Percentiles rank a stretch among this genome's conserved stretches.
phyloP scores from a whole-genome alignment of 192 early-diverging fungal genomes.

The Backusella westeae region DNA sequence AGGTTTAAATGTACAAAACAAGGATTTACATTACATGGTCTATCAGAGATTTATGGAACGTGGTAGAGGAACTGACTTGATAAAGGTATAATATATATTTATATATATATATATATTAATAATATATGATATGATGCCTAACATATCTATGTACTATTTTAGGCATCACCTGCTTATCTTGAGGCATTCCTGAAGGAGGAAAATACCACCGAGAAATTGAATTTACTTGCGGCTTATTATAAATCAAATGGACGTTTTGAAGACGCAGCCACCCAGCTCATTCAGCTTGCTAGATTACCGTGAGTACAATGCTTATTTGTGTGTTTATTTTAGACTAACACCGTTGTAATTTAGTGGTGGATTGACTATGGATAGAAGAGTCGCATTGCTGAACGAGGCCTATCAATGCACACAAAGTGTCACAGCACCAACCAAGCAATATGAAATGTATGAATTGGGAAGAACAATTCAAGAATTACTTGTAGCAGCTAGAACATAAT shows the following conservation, averaged over 20 bases:
- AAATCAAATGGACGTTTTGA: not conserved
- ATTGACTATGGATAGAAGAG: not conserved
- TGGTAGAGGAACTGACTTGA: not conserved
- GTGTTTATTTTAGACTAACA: not conserved
- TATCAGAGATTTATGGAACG: not conserved
- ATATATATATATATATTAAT: not conserved
- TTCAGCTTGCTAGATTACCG: not conserved
- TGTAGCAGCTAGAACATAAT: not conserved
- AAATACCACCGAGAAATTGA: not conserved
- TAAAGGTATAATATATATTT: not conserved
- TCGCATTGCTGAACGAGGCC: not conserved
- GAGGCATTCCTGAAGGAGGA: not conserved
- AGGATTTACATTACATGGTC: not conserved
- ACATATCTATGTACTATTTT: too few species aligned
- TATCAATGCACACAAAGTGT: not conserved
- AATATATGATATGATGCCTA: too few species aligned
- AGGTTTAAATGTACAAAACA: not conserved
- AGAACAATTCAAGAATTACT: not conserved
- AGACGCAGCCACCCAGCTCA: not conserved
- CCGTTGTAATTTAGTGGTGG: not conserved
- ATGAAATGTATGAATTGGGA: not conserved
- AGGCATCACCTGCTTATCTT: not conserved
- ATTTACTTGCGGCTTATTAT: not conserved
- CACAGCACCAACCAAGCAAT: conserved; percentile 1
- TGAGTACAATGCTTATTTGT: not conserved